Conservation (phyloP, 129 eudicot species). For the Arctium lappa region DNA sequence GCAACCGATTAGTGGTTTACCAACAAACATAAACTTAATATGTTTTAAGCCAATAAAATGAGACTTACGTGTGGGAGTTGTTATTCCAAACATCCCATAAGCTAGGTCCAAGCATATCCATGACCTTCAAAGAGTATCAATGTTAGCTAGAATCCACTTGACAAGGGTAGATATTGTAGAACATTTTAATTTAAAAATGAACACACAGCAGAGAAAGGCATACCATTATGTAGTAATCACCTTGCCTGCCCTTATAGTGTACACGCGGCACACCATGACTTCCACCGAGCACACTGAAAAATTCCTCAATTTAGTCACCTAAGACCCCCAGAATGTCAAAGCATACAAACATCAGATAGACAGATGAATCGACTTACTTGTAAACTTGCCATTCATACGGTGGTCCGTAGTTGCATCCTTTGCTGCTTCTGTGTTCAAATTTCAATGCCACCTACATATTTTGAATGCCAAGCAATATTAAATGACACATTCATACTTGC, state of each 20-base stretch:
- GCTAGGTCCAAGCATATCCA: slow-evolving; percentile 96
- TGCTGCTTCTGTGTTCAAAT: slow-evolving; percentile 86
- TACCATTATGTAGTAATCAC: slow-evolving; percentile 86
- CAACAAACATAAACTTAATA: background rate
- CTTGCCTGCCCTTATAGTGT: slow-evolving; percentile 81
- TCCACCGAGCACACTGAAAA: slow-evolving; percentile 72
- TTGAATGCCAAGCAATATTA: background rate
- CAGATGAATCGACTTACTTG: slow-evolving; percentile 38
- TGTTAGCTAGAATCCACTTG: background rate
- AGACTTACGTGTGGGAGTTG: slow-evolving; percentile 58
- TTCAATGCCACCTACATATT: slow-evolving; percentile 69
- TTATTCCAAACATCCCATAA: slow-evolving; percentile 91
- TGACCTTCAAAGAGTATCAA: slow-evolving; percentile 47
- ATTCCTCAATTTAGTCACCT: background rate
- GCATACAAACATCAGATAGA: background rate
- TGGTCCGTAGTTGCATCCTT: slow-evolving; percentile 91
- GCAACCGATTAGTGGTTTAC: background rate
- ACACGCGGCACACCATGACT: slow-evolving; percentile 91
- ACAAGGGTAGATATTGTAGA: background rate
- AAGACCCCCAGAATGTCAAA: background rate
- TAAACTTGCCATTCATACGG: slow-evolving; percentile 95
- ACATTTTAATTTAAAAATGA: background rate
- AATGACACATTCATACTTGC: background rate
- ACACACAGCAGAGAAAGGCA: background rate
- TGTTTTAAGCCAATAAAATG: background rate